Evolutionary conservation across 1,284 basidiomycete genomes (phyloP).

Genomic region (Ustilago curta): DNA sequence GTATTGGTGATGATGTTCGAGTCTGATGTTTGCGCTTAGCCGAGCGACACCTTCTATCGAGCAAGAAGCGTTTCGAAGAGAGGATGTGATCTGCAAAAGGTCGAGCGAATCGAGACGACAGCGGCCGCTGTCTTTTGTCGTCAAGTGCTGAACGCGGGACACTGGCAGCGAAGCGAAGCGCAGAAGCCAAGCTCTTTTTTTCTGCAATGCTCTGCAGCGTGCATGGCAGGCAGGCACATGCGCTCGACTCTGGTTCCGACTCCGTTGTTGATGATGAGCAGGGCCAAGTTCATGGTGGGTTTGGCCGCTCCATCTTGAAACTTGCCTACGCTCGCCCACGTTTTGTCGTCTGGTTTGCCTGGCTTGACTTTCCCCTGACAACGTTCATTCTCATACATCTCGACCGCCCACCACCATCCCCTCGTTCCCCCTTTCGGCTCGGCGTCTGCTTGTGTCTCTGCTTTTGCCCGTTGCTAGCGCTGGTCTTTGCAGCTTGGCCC

Average conservation of each 20-base stretch:
- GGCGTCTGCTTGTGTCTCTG: constrained; percentile 1
- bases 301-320: neutral
- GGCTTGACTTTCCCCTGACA: neutral
- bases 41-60: too few species aligned
- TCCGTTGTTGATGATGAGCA: neutral
- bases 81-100: too few species aligned
- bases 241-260: neutral
- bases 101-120: neutral
- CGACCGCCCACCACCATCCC: neutral
- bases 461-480: neutral
- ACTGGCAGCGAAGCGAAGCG: neutral
- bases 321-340: neutral
- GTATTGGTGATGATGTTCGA: neutral
- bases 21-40: too few species aligned
- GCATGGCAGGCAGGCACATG: constrained; percentile 9
- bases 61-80: too few species aligned
- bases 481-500: constrained; percentile 2
- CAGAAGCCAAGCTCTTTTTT: constrained; percentile 10
- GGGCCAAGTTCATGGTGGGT: constrained; percentile 1
- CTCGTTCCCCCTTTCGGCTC: neutral
- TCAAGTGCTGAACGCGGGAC: neutral
- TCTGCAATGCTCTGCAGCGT: constrained; percentile 14
- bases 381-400: neutral
- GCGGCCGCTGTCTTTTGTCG: neutral
- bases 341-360: neutral